These are phyloP conservation scores for Amaranthus cruentus DNA, from an alignment of 148 eudicot species.

Conservation along the genomic window DNA sequence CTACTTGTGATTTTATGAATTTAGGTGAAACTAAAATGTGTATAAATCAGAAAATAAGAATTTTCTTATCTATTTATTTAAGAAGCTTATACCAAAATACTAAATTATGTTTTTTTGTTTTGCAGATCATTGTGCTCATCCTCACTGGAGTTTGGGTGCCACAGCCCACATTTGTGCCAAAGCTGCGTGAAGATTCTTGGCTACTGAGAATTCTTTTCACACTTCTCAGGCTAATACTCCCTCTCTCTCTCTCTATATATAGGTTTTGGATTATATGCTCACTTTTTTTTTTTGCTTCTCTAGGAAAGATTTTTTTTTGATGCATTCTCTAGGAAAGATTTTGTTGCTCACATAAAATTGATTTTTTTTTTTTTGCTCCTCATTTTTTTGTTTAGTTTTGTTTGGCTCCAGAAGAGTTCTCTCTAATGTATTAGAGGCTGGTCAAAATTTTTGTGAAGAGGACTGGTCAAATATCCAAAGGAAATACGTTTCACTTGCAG, in stretches of 20 bases:
- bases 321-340: not conserved
- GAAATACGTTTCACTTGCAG: constrained; percentile 46
- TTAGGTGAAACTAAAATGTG: no score
- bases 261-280: not conserved
- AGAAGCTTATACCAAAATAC: constrained; percentile 8
- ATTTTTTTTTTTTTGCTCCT: constrained; percentile 1
- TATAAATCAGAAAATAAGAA: no score
- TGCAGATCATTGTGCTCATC: constrained; percentile 58
- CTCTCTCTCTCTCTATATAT: not conserved
- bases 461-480: constrained; percentile 63
- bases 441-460: constrained; percentile 69
- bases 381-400: constrained; percentile 46
- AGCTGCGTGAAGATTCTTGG: constrained; percentile 70
- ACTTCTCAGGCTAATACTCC: constrained; percentile 61
- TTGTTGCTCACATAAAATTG: not conserved
- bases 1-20: no score
- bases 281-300: not conserved
- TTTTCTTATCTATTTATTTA: not conserved
- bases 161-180: constrained; percentile 49
- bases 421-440: constrained; percentile 61
- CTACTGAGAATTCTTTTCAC: constrained; percentile 89
- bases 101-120: not conserved
- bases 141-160: constrained; percentile 62
- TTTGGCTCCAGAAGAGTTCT: constrained; percentile 51
- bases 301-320: not conserved